phyloP scores from a whole-genome alignment of 345 rosid genomes.

The Gossypium herbaceum region DNA sequence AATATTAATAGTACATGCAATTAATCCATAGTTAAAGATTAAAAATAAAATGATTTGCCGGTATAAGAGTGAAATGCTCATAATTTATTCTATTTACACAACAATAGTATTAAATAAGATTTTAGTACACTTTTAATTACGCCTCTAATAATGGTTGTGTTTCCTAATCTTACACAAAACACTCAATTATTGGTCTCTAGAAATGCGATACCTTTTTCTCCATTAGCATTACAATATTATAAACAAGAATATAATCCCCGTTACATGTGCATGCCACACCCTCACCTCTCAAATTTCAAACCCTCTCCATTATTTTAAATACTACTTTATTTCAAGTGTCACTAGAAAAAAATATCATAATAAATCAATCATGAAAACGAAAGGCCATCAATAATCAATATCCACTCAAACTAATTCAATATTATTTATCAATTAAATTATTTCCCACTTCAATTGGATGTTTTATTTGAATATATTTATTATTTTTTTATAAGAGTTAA shows the following conservation, averaged over 20 bases:
- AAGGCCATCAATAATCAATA: constrained; percentile 29
- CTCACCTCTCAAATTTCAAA: not conserved
- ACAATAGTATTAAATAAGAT: not conserved
- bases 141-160: constrained; percentile 15
- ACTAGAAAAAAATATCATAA: not conserved
- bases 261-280: not conserved
- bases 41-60: too few species aligned
- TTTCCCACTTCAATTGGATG: too few species aligned
- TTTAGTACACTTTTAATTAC: not conserved
- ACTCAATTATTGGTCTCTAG: constrained; percentile 27
- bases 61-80: not conserved
- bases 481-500: too few species aligned
- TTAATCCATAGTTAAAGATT: too few species aligned
- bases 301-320: not conserved
- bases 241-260: not conserved
- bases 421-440: too few species aligned
- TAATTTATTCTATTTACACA: not conserved
- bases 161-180: constrained; percentile 29
- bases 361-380: constrained; percentile 13
- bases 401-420: constrained; percentile 7
- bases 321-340: not conserved
- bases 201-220: not conserved
- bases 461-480: too few species aligned
- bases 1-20: too few species aligned
- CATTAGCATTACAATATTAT: constrained; percentile 2